Percentiles rank a stretch among this genome's conserved stretches.
These are phyloP conservation scores for Trichosporon sp. DNA, from an alignment of 1,284 basidiomycete species.

Conservation along the genomic window DNA sequence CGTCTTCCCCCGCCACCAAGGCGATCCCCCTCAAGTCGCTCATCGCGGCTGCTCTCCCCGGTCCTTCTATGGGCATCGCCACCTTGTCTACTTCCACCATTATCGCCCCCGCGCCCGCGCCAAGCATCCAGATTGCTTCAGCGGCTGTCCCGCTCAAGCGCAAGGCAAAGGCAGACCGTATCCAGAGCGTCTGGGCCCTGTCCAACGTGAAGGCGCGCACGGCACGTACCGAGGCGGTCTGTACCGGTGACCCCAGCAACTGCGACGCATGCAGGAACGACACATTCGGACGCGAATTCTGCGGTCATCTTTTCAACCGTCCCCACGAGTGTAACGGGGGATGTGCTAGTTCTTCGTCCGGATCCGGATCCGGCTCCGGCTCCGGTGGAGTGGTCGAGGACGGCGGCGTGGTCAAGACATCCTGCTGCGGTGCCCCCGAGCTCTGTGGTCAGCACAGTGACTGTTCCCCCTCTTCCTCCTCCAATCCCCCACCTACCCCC, in stretches of 20 bases:
- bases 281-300: constrained; percentile 72
- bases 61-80: background rate
- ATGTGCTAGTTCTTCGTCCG: constrained; percentile 23
- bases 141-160: constrained; percentile 31
- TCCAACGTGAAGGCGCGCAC: constrained; percentile 33
- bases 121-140: constrained; percentile 11
- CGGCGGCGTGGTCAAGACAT: constrained; percentile 11
- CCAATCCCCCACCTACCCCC: no score
- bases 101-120: background rate
- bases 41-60: constrained; percentile 3
- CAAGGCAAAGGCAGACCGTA: constrained; percentile 26
- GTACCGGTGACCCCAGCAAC: constrained; percentile 55
- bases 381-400: constrained; percentile 1
- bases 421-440: constrained; percentile 51
- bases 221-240: constrained; percentile 45
- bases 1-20: constrained; percentile 5
- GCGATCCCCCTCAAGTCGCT: constrained; percentile 5
- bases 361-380: constrained; percentile 20
- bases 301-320: constrained; percentile 65
- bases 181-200: constrained; percentile 42
- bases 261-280: constrained; percentile 56
- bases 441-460: constrained; percentile 39
- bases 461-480: background rate
- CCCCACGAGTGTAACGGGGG: constrained; percentile 12
- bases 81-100: background rate